Conservation (phyloP, 306 rosid genomes). For the Oxytropis ochrocephala region DNA sequence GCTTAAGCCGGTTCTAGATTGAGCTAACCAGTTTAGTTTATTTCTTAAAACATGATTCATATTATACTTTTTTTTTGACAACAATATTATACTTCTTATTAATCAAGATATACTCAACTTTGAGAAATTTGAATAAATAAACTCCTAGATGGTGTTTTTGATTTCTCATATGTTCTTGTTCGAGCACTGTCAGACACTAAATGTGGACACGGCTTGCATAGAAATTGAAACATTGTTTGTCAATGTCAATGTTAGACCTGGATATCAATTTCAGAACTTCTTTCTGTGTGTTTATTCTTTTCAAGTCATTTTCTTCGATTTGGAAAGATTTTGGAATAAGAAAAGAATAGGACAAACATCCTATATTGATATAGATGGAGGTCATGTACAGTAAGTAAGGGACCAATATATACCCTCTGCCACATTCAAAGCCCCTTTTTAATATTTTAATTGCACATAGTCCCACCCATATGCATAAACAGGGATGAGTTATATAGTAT, state of each 20-base stretch:
- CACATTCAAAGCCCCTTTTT: background rate
- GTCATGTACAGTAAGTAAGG: background rate
- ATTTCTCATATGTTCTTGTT: no score
- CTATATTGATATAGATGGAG: constrained; percentile 32
- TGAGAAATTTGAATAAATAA: no score
- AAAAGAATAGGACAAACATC: constrained; percentile 25
- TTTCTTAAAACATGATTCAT: background rate
- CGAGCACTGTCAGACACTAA: no score
- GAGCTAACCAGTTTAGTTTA: no score
- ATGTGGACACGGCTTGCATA: no score
- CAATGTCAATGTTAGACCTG: no score
- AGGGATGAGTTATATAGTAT: constrained; percentile 1
- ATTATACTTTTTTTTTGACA: no score
- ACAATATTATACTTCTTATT: background rate
- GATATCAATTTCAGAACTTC: background rate
- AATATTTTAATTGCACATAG: constrained; percentile 1
- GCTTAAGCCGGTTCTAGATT: no score
- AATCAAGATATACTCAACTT: background rate
- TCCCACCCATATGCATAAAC: background rate
- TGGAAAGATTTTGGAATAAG: constrained; percentile 10
- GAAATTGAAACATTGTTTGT: background rate
- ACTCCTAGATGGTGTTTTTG: no score
- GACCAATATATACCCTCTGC: constrained; percentile 25
- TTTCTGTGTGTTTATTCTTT: constrained; percentile 11
- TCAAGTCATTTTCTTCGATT: constrained; percentile 37